phyloP scores from a whole-genome alignment of 257 asterid genomes.

The Fraxinus anomala region DNA sequence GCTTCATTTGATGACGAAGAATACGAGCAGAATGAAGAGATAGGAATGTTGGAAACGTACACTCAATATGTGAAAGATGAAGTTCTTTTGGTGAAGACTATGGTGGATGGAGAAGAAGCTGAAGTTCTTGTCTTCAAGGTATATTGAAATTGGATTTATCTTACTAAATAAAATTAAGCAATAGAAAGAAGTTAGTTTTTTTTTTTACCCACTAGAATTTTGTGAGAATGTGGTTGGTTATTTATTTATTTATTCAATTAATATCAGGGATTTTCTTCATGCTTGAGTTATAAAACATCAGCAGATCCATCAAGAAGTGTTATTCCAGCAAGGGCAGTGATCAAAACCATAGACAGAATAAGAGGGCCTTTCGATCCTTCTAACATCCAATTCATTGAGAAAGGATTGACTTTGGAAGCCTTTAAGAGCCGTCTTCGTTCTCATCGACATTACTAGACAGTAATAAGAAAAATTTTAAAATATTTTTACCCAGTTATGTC shows the following conservation, averaged over 20 bases:
- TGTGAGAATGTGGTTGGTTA: background rate
- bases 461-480: background rate
- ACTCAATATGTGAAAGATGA: slow-evolving; percentile 50
- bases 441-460: background rate
- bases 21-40: slow-evolving; percentile 48
- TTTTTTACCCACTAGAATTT: background rate
- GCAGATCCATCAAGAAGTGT: slow-evolving; percentile 75
- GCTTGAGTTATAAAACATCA: slow-evolving; percentile 55
- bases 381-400: slow-evolving; percentile 55
- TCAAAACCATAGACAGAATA: slow-evolving; percentile 59
- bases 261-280: slow-evolving; percentile 72
- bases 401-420: slow-evolving; percentile 46
- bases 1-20: slow-evolving; percentile 40
- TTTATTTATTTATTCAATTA: background rate
- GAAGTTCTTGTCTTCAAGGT: slow-evolving; percentile 71
- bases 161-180: no score
- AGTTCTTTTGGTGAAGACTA: slow-evolving; percentile 58
- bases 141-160: background rate
- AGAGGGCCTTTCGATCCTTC: slow-evolving; percentile 78
- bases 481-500: background rate
- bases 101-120: slow-evolving; percentile 53
- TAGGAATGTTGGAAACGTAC: slow-evolving; percentile 62
- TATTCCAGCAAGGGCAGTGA: slow-evolving; percentile 63
- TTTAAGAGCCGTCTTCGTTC: slow-evolving; percentile 41
- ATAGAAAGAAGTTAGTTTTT: background rate